These are phyloP conservation scores for Leccinum variicolor DNA, from an alignment of 768 basidiomycete species.

Conservation along the genomic window DNA sequence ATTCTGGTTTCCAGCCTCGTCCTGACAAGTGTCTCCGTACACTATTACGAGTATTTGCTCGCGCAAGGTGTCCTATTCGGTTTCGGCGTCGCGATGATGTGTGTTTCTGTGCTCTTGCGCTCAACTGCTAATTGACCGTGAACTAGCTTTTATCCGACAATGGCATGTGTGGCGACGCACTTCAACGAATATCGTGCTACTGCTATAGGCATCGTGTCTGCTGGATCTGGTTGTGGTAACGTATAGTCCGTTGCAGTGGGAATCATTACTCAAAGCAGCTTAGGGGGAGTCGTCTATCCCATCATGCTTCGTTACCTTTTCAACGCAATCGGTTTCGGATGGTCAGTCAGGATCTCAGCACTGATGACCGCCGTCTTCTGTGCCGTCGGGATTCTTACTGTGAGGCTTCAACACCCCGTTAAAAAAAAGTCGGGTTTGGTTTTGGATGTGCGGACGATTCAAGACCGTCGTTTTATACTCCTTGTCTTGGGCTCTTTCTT, in stretches of 20 bases:
- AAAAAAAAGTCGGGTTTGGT: constrained; percentile 18
- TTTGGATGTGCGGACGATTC: constrained; percentile 31
- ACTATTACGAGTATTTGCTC: constrained; percentile 60
- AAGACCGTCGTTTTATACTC: constrained; percentile 51
- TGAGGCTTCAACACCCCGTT: constrained; percentile 32
- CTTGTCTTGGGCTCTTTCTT: constrained; percentile 53
- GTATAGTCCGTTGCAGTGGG: constrained; percentile 8
- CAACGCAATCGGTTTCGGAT: constrained; percentile 52
- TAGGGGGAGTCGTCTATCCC: constrained; percentile 70
- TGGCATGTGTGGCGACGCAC: constrained; percentile 64
- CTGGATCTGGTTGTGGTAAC: constrained; percentile 65
- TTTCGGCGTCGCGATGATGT: constrained; percentile 63
- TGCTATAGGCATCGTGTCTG: constrained; percentile 65
- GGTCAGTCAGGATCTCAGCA: constrained; percentile 58
- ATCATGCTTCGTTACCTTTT: constrained; percentile 61
- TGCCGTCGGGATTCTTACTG: constrained; percentile 42
- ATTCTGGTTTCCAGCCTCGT: constrained; percentile 51
- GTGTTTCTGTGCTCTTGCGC: constrained; percentile 23
- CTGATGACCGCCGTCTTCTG: constrained; percentile 50
- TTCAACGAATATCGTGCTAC: constrained; percentile 66
- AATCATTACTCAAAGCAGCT: constrained; percentile 17
- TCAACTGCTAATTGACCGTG: constrained; percentile 3
- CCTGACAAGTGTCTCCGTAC: constrained; percentile 54
- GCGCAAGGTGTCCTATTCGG: constrained; percentile 66
- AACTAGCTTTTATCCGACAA: constrained; percentile 65